Evolutionary conservation across 441 rosid genomes (phyloP).

Genomic region (Pelargonium hybrid): DNA sequence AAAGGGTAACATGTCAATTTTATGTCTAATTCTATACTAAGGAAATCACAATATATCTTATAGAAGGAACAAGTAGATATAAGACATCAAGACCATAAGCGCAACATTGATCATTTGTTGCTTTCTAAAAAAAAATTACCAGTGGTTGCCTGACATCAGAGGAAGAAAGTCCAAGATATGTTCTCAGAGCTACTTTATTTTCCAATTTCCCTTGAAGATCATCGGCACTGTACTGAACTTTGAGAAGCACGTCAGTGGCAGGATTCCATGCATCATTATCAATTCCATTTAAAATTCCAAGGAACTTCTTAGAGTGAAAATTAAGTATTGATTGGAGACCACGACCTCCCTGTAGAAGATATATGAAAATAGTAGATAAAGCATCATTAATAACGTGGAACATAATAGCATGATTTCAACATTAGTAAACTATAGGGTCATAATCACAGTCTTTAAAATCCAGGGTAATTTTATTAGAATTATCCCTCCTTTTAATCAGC

Average conservation of each 20-base stretch:
- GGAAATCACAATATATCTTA: too few relatives aligned
- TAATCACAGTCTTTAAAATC: not conserved
- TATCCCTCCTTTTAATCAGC: not conserved
- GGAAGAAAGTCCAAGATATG: constrained; percentile 66
- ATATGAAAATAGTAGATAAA: constrained; percentile 1
- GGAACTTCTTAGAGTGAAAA: constrained; percentile 70
- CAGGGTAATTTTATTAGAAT: not conserved
- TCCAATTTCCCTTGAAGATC: constrained; percentile 82
- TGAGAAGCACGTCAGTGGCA: constrained; percentile 54
- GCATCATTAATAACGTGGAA: not conserved
- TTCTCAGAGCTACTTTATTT: constrained; percentile 57
- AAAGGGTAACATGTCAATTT: too few relatives aligned
- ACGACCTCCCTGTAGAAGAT: constrained; percentile 60
- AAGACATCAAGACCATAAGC: not conserved
- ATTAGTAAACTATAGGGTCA: not conserved
- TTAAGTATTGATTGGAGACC: constrained; percentile 84
- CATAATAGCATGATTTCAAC: not conserved
- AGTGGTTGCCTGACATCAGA: constrained; percentile 49
- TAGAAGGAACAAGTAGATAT: too few relatives aligned
- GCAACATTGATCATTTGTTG: not conserved
- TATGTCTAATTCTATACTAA: too few relatives aligned
- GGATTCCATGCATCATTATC: constrained; percentile 95
- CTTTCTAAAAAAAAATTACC: constrained; percentile 36
- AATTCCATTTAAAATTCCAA: constrained; percentile 85
- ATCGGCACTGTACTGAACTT: constrained; percentile 62